A percentile compares a stretch with the other conserved stretches of the same genome.
phyloP scores from a whole-genome alignment of 2,329 filamentous ascomycete genomes.

The Diplocarpon mali region DNA sequence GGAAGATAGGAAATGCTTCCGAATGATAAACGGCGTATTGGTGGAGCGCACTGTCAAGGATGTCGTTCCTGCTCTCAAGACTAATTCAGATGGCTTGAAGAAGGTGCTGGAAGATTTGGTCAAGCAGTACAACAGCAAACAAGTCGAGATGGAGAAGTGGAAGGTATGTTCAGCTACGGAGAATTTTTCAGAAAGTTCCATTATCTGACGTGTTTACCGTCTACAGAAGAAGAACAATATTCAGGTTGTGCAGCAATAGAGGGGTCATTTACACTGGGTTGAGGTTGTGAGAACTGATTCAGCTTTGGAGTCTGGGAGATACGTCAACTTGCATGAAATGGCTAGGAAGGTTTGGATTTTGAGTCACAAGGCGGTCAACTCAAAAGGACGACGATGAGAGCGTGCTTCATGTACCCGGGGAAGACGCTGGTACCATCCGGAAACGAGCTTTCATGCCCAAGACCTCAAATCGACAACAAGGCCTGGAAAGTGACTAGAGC shows the following conservation, averaged over 20 bases:
- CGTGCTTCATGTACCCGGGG: constrained; percentile 7
- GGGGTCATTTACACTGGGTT: constrained; percentile 2
- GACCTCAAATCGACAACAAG: constrained; percentile 3
- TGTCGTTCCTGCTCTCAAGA: constrained; percentile 81
- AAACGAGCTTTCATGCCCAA: constrained; percentile 9
- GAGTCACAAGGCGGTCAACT: constrained; percentile 20
- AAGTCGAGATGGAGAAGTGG: constrained; percentile 94
- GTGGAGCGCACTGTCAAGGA: constrained; percentile 91
- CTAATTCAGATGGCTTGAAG: constrained; percentile 85
- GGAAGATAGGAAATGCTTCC: constrained; percentile 88
- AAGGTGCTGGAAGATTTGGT: constrained; percentile 90
- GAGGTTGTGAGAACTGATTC: background rate
- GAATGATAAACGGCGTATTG: constrained; percentile 94
- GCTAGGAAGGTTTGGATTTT: constrained; percentile 10
- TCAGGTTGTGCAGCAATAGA: constrained; percentile 69
- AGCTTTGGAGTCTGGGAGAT: constrained; percentile 12
- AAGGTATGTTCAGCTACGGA: constrained; percentile 55
- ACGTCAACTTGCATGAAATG: constrained; percentile 18
- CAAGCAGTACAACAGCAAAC: constrained; percentile 92
- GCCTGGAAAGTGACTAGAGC: constrained; percentile 2
- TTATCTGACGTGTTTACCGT: constrained; percentile 11
- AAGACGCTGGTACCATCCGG: constrained; percentile 11
- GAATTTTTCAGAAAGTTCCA: background rate
- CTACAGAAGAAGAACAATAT: constrained; percentile 80
- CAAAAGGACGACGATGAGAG: constrained; percentile 4